Conservation (phyloP, 352 stramenopile species). For the Nothophytophthora sp. region DNA sequence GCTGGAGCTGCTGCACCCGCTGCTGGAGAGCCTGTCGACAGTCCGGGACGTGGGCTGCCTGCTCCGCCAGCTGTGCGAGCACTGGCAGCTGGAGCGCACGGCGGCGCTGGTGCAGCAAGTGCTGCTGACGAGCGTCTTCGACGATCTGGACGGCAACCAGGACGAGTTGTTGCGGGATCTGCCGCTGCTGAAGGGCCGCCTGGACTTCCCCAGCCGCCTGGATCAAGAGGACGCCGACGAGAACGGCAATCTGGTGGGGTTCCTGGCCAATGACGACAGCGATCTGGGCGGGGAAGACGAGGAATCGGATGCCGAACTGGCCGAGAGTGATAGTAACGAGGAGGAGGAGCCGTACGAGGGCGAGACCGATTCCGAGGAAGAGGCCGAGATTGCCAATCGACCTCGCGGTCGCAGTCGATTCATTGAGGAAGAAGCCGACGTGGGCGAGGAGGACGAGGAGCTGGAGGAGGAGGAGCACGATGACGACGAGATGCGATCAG, state of each 20-base stretch:
- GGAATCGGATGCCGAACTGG: conserved; percentile 32
- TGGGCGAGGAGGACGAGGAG: conserved; percentile 62
- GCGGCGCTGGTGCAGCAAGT: conserved; percentile 69
- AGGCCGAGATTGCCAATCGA: conserved; percentile 30
- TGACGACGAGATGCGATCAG: conserved; percentile 17
- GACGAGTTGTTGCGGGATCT: conserved; percentile 71
- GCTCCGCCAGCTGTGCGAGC: conserved; percentile 53
- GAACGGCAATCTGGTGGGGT: conserved; percentile 76
- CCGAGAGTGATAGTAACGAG: conserved; percentile 41
- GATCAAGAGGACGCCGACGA: conserved; percentile 83
- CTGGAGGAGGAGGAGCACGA: no score
- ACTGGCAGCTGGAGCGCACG: conserved; percentile 71
- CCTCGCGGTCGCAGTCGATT: conserved; percentile 51
- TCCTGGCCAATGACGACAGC: conserved; percentile 70
- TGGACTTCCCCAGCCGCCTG: conserved; percentile 83
- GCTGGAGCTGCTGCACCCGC: conserved; percentile 57
- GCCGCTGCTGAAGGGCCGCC: conserved; percentile 47
- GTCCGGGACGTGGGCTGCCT: conserved; percentile 68
- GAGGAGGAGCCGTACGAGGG: conserved; percentile 51
- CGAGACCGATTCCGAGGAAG: conserved; percentile 74
- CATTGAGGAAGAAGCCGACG: conserved; percentile 80
- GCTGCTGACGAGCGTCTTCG: conserved; percentile 71
- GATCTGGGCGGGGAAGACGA: conserved; percentile 59
- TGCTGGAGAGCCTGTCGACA: conserved; percentile 76
- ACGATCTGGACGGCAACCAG: conserved; percentile 83